These are phyloP conservation scores for Striga asiatica DNA, from an alignment of 257 asterid species.

Conservation along the genomic window DNA sequence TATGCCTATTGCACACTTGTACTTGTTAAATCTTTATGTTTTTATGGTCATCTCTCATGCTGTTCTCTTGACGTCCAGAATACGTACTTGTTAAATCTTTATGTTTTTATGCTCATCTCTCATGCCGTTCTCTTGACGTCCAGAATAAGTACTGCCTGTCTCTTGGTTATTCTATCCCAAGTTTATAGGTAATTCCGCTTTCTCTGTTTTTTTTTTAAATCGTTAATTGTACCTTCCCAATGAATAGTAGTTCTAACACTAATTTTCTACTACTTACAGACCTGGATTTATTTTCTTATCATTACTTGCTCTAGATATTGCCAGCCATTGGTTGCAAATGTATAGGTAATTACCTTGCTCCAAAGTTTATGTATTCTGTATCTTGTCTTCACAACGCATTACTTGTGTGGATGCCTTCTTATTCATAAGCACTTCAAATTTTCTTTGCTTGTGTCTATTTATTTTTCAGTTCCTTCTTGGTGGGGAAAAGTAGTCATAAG, in stretches of 20 bases:
- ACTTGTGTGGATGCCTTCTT: not conserved
- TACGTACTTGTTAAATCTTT: no score
- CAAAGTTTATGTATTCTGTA: not conserved
- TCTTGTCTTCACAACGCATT: not conserved
- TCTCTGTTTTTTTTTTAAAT: not conserved
- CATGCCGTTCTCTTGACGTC: slow-evolving; percentile 13
- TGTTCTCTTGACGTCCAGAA: slow-evolving; percentile 37
- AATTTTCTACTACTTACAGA: no score
- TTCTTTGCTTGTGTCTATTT: slow-evolving; percentile 4
- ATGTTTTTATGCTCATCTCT: slow-evolving; percentile 4
- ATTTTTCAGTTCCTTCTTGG: slow-evolving; percentile 68
- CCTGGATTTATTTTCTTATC: no score
- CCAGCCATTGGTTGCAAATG: no score
- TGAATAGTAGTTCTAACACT: no score
- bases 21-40: no score
- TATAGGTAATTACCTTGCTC: not conserved
- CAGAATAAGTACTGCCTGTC: slow-evolving; percentile 97
- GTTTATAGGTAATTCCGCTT: slow-evolving; percentile 76
- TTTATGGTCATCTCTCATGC: slow-evolving; percentile 10
- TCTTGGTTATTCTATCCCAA: slow-evolving; percentile 90
- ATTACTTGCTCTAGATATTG: no score
- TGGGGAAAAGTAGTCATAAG: slow-evolving; percentile 83
- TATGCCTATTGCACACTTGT: no score
- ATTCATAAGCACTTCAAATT: not conserved
- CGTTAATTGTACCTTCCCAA: no score